phyloP scores from a whole-genome alignment of 1,139 yeast species.

The Debaryomyces sp. region DNA sequence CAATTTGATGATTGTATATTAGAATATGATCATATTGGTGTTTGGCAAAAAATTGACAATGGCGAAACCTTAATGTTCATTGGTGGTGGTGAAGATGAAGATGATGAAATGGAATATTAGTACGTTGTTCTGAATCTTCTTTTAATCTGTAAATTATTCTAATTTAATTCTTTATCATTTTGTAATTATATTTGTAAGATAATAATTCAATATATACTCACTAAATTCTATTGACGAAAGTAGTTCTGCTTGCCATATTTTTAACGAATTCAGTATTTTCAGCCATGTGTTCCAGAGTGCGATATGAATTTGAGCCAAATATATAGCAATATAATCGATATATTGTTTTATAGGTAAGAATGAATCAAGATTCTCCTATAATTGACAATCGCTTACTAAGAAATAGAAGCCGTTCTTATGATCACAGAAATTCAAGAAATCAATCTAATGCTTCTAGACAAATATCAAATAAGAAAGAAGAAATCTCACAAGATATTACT shows the following conservation, averaged over 20 bases:
- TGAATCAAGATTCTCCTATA: neutral
- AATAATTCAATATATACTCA: neutral
- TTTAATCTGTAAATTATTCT: slow-evolving; percentile 7
- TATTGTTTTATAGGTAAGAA: neutral
- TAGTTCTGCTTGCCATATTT: neutral
- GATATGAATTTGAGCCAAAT: neutral
- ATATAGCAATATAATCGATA: neutral
- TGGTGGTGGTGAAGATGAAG: slow-evolving; percentile 28
- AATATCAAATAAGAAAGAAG: neutral
- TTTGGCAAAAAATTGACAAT: slow-evolving; percentile 77
- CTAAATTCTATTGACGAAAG: neutral
- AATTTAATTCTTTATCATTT: slow-evolving; percentile 10
- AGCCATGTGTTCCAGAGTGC: neutral
- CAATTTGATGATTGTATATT: slow-evolving; percentile 76
- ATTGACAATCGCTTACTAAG: neutral
- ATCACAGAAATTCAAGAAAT: too few relatives aligned
- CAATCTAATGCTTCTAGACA: neutral
- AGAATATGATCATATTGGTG: slow-evolving; percentile 71
- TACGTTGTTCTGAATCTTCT: neutral
- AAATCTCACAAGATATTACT: neutral
- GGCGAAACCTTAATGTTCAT: slow-evolving; percentile 57
- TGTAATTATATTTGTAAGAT: slow-evolving; percentile 4
- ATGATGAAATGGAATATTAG: slow-evolving; percentile 20
- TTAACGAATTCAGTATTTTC: neutral
- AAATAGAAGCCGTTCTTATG: neutral